These are phyloP conservation scores for Rhinocladiella mackenziei DNA, from an alignment of 2,329 filamentous ascomycete species.

Conservation along the genomic window DNA sequence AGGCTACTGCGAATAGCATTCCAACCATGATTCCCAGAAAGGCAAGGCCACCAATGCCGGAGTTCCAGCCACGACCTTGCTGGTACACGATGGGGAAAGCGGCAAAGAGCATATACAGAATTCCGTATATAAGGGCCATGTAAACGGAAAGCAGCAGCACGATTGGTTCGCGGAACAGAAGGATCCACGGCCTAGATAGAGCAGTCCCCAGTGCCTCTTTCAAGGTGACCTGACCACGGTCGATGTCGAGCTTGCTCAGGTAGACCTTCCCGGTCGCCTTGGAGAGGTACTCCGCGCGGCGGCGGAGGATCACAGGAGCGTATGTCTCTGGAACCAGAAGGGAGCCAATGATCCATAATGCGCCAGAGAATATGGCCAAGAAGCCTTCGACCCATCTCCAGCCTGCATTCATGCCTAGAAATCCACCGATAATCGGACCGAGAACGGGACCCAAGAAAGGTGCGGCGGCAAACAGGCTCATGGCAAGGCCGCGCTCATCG, in stretches of 20 bases:
- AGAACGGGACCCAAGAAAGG: conserved; percentile 49
- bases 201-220: conserved; percentile 51
- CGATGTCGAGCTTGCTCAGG: conserved; percentile 49
- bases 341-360: conserved; percentile 53
- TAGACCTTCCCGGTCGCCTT: conserved; percentile 54
- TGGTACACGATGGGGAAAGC: conserved; percentile 65
- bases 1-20: conserved; percentile 39
- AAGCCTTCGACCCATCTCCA: conserved; percentile 67
- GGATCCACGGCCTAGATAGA: conserved; percentile 61
- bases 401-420: conserved; percentile 36
- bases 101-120: conserved; percentile 56
- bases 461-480: conserved; percentile 56
- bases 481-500: conserved; percentile 58
- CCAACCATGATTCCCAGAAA: conserved; percentile 62
- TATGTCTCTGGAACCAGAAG: conserved; percentile 58
- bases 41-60: conserved; percentile 58
- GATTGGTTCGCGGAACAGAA: conserved; percentile 67
- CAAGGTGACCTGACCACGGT: conserved; percentile 34
- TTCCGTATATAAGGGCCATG: conserved; percentile 33
- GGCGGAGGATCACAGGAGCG: conserved; percentile 49
- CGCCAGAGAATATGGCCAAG: conserved; percentile 58
- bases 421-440: conserved; percentile 53
- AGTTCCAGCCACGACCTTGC: conserved; percentile 54
- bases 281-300: conserved; percentile 50
- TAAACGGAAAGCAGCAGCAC: conserved; percentile 62